Conservation (phyloP, 2,329 filamentous ascomycete genomes). For the Nannizzia gypsea region DNA sequence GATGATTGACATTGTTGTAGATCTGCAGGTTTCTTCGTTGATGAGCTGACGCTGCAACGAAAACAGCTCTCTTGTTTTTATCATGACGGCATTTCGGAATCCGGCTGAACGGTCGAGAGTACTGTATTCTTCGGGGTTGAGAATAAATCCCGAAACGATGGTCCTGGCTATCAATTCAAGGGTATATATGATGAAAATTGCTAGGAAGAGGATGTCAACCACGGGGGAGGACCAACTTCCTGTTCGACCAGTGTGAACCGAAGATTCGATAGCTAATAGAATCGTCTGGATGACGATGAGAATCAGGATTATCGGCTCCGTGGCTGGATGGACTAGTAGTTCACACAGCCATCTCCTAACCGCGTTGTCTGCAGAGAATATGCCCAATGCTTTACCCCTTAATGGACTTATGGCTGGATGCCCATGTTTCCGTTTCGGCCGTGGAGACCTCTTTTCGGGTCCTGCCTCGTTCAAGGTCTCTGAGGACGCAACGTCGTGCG, state of each 20-base stretch:
- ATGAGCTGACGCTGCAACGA: constrained; percentile 65
- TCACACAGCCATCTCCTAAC: constrained; percentile 67
- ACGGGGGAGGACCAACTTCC: constrained; percentile 49
- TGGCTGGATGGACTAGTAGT: constrained; percentile 71
- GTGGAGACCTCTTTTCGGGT: constrained; percentile 23
- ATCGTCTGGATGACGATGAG: constrained; percentile 82
- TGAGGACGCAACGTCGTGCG: constrained; percentile 32
- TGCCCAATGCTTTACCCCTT: constrained; percentile 70
- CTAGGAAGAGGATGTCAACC: constrained; percentile 71
- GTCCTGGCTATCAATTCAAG: constrained; percentile 70
- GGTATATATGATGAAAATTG: constrained; percentile 79
- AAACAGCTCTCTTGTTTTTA: constrained; percentile 69
- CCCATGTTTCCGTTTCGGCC: constrained; percentile 16
- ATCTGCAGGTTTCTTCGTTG: constrained; percentile 42
- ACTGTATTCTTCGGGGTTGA: constrained; percentile 86
- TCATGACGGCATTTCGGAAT: constrained; percentile 58
- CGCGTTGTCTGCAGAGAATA: constrained; percentile 68
- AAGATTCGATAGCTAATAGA: constrained; percentile 74
- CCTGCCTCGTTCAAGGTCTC: constrained; percentile 26
- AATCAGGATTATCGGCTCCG: constrained; percentile 73
- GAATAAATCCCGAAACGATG: constrained; percentile 83
- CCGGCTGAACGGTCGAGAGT: constrained; percentile 71
- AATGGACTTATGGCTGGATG: constrained; percentile 57
- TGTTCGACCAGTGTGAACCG: constrained; percentile 51
- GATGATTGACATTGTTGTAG: constrained; percentile 47